Percentiles rank a stretch among this genome's conserved stretches.
These are phyloP conservation scores for Penicillium sp. DNA, from an alignment of 2,329 filamentous ascomycete genomes.

Conservation along the genomic window DNA sequence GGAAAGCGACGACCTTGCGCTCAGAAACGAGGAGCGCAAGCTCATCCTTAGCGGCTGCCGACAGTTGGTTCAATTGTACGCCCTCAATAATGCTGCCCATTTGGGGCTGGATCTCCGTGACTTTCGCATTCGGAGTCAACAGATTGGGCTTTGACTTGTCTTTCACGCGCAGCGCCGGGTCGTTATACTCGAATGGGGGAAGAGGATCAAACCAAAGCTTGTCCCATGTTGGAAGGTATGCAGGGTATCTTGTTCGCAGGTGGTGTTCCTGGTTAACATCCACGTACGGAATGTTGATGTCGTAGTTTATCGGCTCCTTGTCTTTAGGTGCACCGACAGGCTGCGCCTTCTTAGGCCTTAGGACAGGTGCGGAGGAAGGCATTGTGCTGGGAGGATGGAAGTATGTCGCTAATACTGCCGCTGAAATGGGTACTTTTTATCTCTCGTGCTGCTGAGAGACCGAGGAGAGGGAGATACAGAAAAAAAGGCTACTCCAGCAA, in stretches of 20 bases:
- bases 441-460: background rate
- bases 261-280: conserved; percentile 44
- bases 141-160: conserved; percentile 46
- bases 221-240: conserved; percentile 55
- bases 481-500: conserved; percentile 7
- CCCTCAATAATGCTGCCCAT: conserved; percentile 49
- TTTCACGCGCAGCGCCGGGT: conserved; percentile 53
- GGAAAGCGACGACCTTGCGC: conserved; percentile 60
- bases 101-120: conserved; percentile 48
- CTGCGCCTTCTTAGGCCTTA: conserved; percentile 32
- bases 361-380: conserved; percentile 39
- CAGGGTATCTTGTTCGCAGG: conserved; percentile 47
- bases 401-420: conserved; percentile 4
- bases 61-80: conserved; percentile 55
- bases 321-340: conserved; percentile 33
- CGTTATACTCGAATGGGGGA: conserved; percentile 49
- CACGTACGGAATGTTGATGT: conserved; percentile 57
- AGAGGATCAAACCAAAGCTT: conserved; percentile 53
- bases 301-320: conserved; percentile 47
- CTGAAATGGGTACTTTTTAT: background rate
- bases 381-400: conserved; percentile 24
- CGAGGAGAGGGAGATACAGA: conserved; percentile 6
- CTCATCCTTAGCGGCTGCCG: conserved; percentile 55
- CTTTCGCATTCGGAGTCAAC: conserved; percentile 34
- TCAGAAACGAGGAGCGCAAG: conserved; percentile 71